A percentile compares a stretch with the other conserved stretches of the same genome.
Conservation (phyloP, 257 asterid species). For the Knoxia roxburghii region DNA sequence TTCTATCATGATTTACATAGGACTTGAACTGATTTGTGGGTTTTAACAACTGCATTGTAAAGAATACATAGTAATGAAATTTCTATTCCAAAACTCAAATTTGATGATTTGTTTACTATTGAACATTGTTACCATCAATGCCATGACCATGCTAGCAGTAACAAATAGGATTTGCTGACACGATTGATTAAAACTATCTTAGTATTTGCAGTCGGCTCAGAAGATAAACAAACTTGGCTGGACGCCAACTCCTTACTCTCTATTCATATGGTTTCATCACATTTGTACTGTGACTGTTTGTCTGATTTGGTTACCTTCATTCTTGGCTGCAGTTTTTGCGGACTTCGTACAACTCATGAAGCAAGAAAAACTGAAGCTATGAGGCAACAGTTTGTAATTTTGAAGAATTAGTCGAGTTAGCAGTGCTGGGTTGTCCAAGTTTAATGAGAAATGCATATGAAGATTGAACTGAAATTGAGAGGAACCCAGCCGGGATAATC, state of each 20-base stretch:
- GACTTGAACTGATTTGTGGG: not conserved
- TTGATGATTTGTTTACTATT: not conserved
- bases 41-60: not conserved
- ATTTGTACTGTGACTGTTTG: not conserved
- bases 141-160: not conserved
- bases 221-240: not conserved
- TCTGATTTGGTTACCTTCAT: not conserved
- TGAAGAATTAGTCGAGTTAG: not conserved
- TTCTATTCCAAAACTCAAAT: not conserved
- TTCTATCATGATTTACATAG: not conserved
- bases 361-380: conserved; percentile 24
- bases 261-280: not conserved
- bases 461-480: too few species aligned
- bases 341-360: conserved; percentile 35
- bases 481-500: too few species aligned
- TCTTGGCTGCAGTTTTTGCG: conserved; percentile 26
- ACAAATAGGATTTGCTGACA: not conserved
- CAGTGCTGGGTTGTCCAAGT: not conserved
- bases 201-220: not conserved
- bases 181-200: not conserved
- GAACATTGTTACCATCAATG: not conserved
- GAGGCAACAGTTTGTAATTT: not conserved
- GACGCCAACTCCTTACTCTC: not conserved
- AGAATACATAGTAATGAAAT: not conserved
- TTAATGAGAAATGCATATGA: too few species aligned